Evolutionary conservation across 805 yeast genomes (phyloP).

Genomic region (Saccharomycopsis fermentans): DNA sequence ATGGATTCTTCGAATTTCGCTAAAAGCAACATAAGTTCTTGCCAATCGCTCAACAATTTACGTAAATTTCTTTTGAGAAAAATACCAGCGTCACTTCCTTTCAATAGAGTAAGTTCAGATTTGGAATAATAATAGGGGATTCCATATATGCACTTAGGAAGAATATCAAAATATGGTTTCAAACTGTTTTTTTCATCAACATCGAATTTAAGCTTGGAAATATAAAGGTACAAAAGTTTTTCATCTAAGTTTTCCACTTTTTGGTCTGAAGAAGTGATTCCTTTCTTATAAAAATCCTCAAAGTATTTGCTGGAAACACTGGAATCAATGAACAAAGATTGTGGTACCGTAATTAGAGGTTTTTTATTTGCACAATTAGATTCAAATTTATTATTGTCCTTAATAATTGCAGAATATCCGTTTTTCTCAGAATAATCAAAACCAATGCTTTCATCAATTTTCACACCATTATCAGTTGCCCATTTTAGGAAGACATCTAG

Average conservation of each 20-base stretch:
- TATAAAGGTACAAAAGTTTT: constrained; percentile 28
- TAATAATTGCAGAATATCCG: constrained; percentile 30
- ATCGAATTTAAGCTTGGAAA: constrained; percentile 35
- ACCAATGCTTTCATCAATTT: constrained; percentile 26
- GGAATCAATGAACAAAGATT: constrained; percentile 29
- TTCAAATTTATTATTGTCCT: constrained; percentile 22
- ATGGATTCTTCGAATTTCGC: background rate
- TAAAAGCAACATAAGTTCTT: constrained; percentile 6
- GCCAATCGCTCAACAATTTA: constrained; percentile 54
- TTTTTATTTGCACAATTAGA: constrained; percentile 8
- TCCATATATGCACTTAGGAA: constrained; percentile 38
- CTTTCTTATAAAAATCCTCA: constrained; percentile 3
- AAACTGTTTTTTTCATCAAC: constrained; percentile 17
- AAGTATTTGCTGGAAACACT: constrained; percentile 27
- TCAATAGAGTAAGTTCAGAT: constrained; percentile 39
- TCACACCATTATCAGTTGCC: constrained; percentile 32
- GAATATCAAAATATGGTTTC: constrained; percentile 36
- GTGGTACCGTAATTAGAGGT: constrained; percentile 32
- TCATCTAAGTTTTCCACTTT: constrained; percentile 22
- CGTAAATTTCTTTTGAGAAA: constrained; percentile 39
- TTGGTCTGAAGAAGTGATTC: background rate
- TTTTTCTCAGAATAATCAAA: constrained; percentile 25
- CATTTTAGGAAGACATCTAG: constrained; percentile 20
- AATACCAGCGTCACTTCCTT: constrained; percentile 62
- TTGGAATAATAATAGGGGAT: constrained; percentile 61